Evolutionary conservation across 2,329 filamentous ascomycete genomes (phyloP), one percentile per base, ranked within the genome.

Genomic region (Exserohilum turcica): DNA sequence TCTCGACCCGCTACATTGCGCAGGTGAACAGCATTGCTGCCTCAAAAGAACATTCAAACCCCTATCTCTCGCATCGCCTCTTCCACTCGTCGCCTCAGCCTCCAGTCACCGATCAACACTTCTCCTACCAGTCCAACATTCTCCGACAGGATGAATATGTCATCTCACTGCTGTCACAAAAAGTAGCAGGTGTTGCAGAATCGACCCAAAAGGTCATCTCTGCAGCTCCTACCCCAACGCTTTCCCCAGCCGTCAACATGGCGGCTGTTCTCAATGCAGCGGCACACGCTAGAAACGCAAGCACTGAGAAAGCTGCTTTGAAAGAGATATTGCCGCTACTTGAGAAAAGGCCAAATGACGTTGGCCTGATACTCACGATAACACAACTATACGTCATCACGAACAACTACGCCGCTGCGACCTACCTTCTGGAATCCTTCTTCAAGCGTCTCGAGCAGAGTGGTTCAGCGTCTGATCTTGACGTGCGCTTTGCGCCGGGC

Each of bases 401-500:
- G 35, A 84, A 87, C 40, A 91, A 93, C 68, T 81, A 85, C 24
- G 87, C 84, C 27, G 86, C 88, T 3, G 93, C 93, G 4, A 84
- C 92, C 31, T 79, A 82, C n/a, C 79, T 91, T 5, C 79, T 97
- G 2, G 89, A 96, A 69, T 78, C 83, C 1, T 92, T 94, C 69
- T 83, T 96, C 49, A 82, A 82, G 57, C 83, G 83, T 8, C 80
- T 96, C 1, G 90, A 93, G 64, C 76, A 84, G 42, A 85, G 84
- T 3, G 80, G 74, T 5, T 77, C 79, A 0, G 69, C 81, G 2
- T 79, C 82, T 13, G 81, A 87, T 52, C 80, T 85, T 51, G 86
- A 92, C 63, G 84, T 89, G 21, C 87, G 92, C 9, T 94, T 88
- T 72, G 87, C 91, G 21, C 93, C 94, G 0, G 93, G 93, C 2